These are phyloP conservation scores for Trichoderma sp. DNA, from an alignment of 2,329 filamentous ascomycete species.

Conservation along the genomic window DNA sequence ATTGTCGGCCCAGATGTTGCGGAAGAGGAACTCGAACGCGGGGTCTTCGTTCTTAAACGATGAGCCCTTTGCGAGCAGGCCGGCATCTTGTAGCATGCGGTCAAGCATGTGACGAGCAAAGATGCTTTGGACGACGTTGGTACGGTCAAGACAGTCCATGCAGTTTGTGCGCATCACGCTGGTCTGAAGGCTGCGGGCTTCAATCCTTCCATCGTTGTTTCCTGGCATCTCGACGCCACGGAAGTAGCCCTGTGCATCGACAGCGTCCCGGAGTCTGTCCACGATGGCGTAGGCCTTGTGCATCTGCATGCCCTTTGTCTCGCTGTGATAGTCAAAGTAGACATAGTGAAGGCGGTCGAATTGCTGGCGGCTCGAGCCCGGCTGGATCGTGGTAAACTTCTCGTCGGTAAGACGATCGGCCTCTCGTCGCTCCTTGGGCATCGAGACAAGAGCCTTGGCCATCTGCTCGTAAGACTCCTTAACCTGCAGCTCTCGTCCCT, in stretches of 20 bases:
- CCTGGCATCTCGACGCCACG: conserved; percentile 84
- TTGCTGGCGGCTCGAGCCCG: conserved; percentile 56
- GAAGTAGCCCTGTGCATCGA: conserved; percentile 86
- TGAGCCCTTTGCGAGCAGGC: conserved; percentile 74
- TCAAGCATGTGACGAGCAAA: conserved; percentile 86
- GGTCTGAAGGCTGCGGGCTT: conserved; percentile 78
- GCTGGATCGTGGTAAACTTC: conserved; percentile 78
- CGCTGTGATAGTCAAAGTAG: conserved; percentile 98
- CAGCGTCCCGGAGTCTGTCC: conserved; percentile 74
- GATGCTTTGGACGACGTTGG: conserved; percentile 98
- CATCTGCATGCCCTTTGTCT: conserved; percentile 94
- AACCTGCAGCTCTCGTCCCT: conserved; percentile 82
- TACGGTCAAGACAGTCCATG: conserved; percentile 98
- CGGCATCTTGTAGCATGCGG: conserved; percentile 82
- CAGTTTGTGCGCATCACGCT: conserved; percentile 96
- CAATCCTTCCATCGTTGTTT: conserved; percentile 68
- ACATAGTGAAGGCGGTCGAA: conserved; percentile 91
- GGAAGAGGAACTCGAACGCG: conserved; percentile 86
- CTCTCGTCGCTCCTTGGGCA: conserved; percentile 65
- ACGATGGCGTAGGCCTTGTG: conserved; percentile 86
- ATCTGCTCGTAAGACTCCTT: conserved; percentile 95
- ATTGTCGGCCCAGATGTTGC: conserved; percentile 98
- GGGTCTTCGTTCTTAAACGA: conserved; percentile 74
- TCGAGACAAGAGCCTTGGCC: conserved; percentile 72
- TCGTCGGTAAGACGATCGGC: conserved; percentile 69